These are phyloP conservation scores for Fomitopsis pinicola DNA, from an alignment of 1,284 basidiomycete species.

Conservation along the genomic window DNA sequence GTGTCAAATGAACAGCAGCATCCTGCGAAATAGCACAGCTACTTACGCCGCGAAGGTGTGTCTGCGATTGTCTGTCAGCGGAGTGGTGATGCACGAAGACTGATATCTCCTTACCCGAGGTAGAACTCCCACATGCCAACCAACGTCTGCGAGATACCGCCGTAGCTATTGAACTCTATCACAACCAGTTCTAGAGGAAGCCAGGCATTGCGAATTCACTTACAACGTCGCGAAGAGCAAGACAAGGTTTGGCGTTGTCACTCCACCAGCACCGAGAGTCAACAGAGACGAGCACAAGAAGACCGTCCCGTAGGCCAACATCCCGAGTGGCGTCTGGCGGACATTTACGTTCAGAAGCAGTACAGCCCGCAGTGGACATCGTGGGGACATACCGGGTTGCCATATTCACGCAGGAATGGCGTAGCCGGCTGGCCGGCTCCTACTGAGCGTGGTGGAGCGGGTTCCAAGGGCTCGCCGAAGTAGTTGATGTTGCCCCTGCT, in stretches of 20 bases:
- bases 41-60: slow-evolving; percentile 10
- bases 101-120: slow-evolving; percentile 4
- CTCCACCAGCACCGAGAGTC: slow-evolving; percentile 6
- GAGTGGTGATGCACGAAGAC: not conserved
- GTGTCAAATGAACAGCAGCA: not conserved
- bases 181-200: not conserved
- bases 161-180: slow-evolving; percentile 4
- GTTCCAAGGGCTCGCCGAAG: slow-evolving; percentile 2
- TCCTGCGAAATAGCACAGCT: not conserved
- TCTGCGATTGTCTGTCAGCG: not conserved
- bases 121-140: slow-evolving; percentile 9
- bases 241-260: slow-evolving; percentile 8
- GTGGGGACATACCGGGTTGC: slow-evolving; percentile 1
- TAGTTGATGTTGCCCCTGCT: slow-evolving; percentile 3
- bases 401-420: not conserved
- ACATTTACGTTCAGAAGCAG: not conserved
- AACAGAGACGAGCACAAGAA: slow-evolving; percentile 10
- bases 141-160: slow-evolving; percentile 11
- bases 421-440: not conserved
- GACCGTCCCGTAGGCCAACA: slow-evolving; percentile 11
- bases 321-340: slow-evolving; percentile 6
- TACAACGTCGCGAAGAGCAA: slow-evolving; percentile 9
- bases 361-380: not conserved
- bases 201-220: not conserved
- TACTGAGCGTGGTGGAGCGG: not conserved